Evolutionary conservation across 2,329 filamentous ascomycete species (phyloP), one percentile per base, ranked within the genome.

Genomic region (Diaporthe nobilis): DNA sequence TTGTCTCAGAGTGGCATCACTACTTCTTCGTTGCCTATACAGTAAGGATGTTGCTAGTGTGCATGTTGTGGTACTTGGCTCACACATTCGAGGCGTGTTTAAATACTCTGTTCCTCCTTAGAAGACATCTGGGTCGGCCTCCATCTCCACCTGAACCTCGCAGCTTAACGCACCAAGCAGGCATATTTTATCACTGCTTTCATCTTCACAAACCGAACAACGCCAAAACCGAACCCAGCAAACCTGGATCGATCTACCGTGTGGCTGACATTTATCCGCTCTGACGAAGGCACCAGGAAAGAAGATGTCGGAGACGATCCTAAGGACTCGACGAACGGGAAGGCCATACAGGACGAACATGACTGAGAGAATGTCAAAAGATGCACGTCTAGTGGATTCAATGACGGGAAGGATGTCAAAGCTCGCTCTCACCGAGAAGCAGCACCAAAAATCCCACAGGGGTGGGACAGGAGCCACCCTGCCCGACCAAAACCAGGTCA

Each of bases 381-480:
- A 22, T 37, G 31, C 28, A 20, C 15, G 22, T 37, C 9, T 37
- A 17, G 53, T 37, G 17, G 31, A 37, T 31, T 28, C 28, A 68
- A 10, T 42, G 47, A 34, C 39, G 39, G 7, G 9, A 34, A 74
- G 25, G 25, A 74, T 51, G 51, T 60, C 61, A 22, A 74, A 70
- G 20, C 42, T 44, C 4, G 39, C 34, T 22, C 17, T 60, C 51
- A 39, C 51, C 28, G 28, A 60, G 51, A 42, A 55, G 51, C n/a
- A 60, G 55, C 31, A 13, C 31, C 55, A 13, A n/a, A 22, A 2
- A 8, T n/a, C 20, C 17, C 20, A 10, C 9, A n/a, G 6, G n/a
- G 31, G 28, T 8, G 28, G 20, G 1, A 13, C 31, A 28, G 10
- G 10, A n/a, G 31, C 22, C 31, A 22, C n/a, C 4, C 20, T 58